These are phyloP conservation scores for Cordyceps militaris DNA, from an alignment of 2,329 filamentous ascomycete genomes.

Conservation along the genomic window DNA sequence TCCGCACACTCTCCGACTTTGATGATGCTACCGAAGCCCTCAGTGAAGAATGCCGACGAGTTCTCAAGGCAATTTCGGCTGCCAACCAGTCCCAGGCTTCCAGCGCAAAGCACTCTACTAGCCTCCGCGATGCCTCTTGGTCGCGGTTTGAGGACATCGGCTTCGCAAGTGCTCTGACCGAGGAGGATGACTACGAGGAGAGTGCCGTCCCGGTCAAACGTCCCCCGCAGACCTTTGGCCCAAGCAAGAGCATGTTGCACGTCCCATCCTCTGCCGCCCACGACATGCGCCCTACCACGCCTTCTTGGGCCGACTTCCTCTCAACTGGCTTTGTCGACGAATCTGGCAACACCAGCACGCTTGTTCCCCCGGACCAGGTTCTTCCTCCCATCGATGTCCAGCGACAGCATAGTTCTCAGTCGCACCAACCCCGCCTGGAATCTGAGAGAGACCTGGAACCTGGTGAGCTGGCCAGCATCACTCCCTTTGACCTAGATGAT, in stretches of 20 bases:
- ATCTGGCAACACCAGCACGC: slow-evolving; percentile 55
- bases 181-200: slow-evolving; percentile 60
- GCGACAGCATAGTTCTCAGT: slow-evolving; percentile 82
- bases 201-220: slow-evolving; percentile 33
- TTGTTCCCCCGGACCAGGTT: slow-evolving; percentile 87
- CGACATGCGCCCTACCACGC: slow-evolving; percentile 79
- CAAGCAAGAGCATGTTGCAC: slow-evolving; percentile 3
- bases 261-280: slow-evolving; percentile 59
- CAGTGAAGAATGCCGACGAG: slow-evolving; percentile 89
- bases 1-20: slow-evolving; percentile 80
- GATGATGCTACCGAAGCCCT: slow-evolving; percentile 83
- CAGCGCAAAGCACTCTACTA: slow-evolving; percentile 62
- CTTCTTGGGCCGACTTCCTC: slow-evolving; percentile 96
- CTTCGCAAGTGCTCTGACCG: slow-evolving; percentile 70
- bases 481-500: slow-evolving; percentile 78
- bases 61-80: slow-evolving; percentile 79
- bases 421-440: slow-evolving; percentile 67
- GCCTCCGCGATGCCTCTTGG: slow-evolving; percentile 82
- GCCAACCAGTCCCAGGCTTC: slow-evolving; percentile 79
- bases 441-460: slow-evolving; percentile 67
- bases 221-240: slow-evolving; percentile 18
- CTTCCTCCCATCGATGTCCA: slow-evolving; percentile 74
- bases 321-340: slow-evolving; percentile 86
- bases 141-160: slow-evolving; percentile 94
- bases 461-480: slow-evolving; percentile 90